These are phyloP conservation scores for Teunomyces tritomae DNA, from an alignment of 805 yeast genomes.

Conservation along the genomic window DNA sequence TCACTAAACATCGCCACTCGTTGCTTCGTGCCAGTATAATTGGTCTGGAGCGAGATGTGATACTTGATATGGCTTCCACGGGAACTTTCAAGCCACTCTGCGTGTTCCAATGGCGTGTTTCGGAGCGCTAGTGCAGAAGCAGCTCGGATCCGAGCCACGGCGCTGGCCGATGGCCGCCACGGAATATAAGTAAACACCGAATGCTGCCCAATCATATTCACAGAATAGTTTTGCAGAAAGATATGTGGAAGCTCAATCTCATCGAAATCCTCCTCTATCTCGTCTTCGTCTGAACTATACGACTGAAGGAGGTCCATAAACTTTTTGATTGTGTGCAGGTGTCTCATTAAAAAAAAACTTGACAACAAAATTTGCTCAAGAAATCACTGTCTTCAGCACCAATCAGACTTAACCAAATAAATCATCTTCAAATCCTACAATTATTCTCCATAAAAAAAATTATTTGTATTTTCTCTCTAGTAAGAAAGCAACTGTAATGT, in stretches of 20 bases:
- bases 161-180: slow-evolving; percentile 14
- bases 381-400: background rate
- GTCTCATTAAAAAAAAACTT: background rate
- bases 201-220: slow-evolving; percentile 9
- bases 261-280: background rate
- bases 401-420: too few relatives aligned
- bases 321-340: background rate
- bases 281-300: slow-evolving; percentile 13
- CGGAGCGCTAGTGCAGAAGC: slow-evolving; percentile 5
- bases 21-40: slow-evolving; percentile 9
- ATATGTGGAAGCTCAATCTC: background rate
- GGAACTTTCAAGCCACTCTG: background rate
- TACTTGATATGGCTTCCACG: slow-evolving; percentile 7
- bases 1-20: slow-evolving; percentile 7
- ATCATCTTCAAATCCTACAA: too few relatives aligned
- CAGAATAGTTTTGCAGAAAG: slow-evolving; percentile 19
- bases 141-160: slow-evolving; percentile 4
- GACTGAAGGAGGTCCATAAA: slow-evolving; percentile 8
- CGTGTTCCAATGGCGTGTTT: slow-evolving; percentile 3
- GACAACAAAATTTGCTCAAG: background rate
- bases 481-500: too few relatives aligned
- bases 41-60: slow-evolving; percentile 18
- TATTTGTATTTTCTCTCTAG: too few relatives aligned
- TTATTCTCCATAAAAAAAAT: too few relatives aligned
- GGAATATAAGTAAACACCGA: slow-evolving; percentile 16